Base-by-base conservation (phyloP, 257 asterid species). In the Fraxinus quadrangulata region DNA sequence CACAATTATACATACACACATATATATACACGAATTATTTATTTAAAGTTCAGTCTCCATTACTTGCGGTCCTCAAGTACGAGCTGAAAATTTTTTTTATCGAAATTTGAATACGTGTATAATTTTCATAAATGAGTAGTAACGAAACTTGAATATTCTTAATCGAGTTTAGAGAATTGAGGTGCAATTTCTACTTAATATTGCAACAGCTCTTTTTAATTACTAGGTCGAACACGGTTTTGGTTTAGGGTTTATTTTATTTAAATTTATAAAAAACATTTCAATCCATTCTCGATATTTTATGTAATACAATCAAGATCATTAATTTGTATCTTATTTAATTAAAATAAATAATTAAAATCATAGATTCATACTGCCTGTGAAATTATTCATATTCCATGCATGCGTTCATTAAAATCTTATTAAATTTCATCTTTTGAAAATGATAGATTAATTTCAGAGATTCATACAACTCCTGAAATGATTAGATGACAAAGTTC, bases 401-500 rank as follows among this genome's bases (percentile, higher is more conserved):
- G 19, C 69, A 63, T 63, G 69, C 69, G 12, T 37, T 61, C 4
- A 61, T 54, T 54, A 17, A 54, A 54, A n/a, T n/a, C 17, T 23
- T 21, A 21, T 21, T 59, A 59, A 61, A 54, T 54, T 54, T 2
- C 19, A 8, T n/a, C 65, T 54, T 42, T 42, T 11, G 13, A 59
- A 59, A 59, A 59, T 56, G 66, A 6, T n/a, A 56, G 26, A 56
- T n/a, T n/a, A 51, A 0, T 14, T 51, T 51, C 63, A 3, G 23
- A 51, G 9, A 51, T 19, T 51, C 21, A 14, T 51, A 56, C 65
- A 6, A 39, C 49, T 26, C 39, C 39, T 67, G 51, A 51, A 31
- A 77, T 70, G 77, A 78, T 78, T 73, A 31, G 39, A 65, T 66
- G 19, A 39, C 19, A 59, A 16, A 63, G 37, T 61, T 63, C 6